Conservation (phyloP, 2,329 filamentous ascomycete genomes). For the Fusarium tjaetaba region DNA sequence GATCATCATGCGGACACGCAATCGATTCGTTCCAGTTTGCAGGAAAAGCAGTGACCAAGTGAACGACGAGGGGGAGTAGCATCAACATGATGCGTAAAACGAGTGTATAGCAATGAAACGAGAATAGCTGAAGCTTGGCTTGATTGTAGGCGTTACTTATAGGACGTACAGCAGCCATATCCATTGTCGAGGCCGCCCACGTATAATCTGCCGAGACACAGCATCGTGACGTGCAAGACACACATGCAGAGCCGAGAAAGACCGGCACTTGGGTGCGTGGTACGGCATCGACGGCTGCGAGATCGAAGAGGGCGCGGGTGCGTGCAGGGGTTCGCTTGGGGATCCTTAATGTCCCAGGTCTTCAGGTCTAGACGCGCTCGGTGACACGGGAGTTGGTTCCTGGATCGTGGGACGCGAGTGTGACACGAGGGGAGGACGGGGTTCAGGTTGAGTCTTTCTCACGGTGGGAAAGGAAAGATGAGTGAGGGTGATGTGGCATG, state of each 20-base stretch:
- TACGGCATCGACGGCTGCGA: constrained; percentile 22
- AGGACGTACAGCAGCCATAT: constrained; percentile 3
- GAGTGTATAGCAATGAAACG: constrained; percentile 21
- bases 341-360: constrained; percentile 28
- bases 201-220: constrained; percentile 36
- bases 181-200: constrained; percentile 1
- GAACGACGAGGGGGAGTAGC: constrained; percentile 22
- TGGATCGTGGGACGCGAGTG: constrained; percentile 36
- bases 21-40: constrained; percentile 28
- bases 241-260: constrained; percentile 5
- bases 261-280: constrained; percentile 20
- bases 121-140: background rate
- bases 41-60: constrained; percentile 11
- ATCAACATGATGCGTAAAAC: constrained; percentile 38
- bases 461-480: background rate
- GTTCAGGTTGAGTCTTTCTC: constrained; percentile 15
- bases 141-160: constrained; percentile 30
- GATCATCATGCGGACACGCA: constrained; percentile 43
- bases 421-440: constrained; percentile 21
- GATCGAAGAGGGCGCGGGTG: constrained; percentile 24
- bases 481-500: background rate
- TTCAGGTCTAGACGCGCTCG: constrained; percentile 1
- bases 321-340: constrained; percentile 25
- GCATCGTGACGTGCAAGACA: background rate
- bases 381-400: constrained; percentile 24